Conservation (phyloP, 1,139 yeast genomes). For the Schwanniomyces etchellsii region DNA sequence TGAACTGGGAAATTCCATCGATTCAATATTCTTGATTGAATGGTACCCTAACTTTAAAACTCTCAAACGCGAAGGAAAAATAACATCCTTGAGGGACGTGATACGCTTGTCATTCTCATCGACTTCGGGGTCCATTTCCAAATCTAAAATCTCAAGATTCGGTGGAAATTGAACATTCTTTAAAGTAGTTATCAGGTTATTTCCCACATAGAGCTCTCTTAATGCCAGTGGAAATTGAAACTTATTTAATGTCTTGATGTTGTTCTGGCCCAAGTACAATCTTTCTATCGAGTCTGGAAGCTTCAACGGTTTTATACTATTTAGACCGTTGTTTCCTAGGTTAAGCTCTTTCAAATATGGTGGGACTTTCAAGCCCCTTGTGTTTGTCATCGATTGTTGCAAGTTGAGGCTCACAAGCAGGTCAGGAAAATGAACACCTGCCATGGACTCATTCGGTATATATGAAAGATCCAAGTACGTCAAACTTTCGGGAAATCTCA, state of each 20-base stretch:
- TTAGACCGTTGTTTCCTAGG: slow-evolving; percentile 39
- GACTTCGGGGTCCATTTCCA: slow-evolving; percentile 38
- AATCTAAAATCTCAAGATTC: slow-evolving; percentile 32
- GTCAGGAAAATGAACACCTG: slow-evolving; percentile 44
- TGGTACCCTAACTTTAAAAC: slow-evolving; percentile 37
- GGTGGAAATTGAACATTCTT: slow-evolving; percentile 40
- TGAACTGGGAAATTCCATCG: slow-evolving; percentile 33
- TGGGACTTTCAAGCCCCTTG: slow-evolving; percentile 41
- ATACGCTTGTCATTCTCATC: slow-evolving; percentile 40
- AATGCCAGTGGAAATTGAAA: slow-evolving; percentile 35
- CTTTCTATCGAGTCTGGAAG: slow-evolving; percentile 36
- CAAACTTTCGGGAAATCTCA: slow-evolving; percentile 34
- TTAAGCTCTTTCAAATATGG: slow-evolving; percentile 24
- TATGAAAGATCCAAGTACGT: slow-evolving; percentile 35
- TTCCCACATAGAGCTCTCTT: slow-evolving; percentile 36
- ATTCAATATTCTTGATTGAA: slow-evolving; percentile 33
- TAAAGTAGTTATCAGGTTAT: slow-evolving; percentile 39
- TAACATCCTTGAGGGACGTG: slow-evolving; percentile 39
- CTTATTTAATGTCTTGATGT: slow-evolving; percentile 41
- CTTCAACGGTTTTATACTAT: slow-evolving; percentile 42
- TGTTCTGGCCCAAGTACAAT: slow-evolving; percentile 34
- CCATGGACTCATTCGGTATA: slow-evolving; percentile 45
- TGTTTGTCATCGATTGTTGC: slow-evolving; percentile 43
- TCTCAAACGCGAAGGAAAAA: slow-evolving; percentile 31
- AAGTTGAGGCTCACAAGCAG: slow-evolving; percentile 30